Percentiles rank a stretch among this genome's conserved stretches.
These are phyloP conservation scores for Antitrichia curtipendula DNA, from an alignment of 225 moss, liverwort and hornwort species.

Conservation along the genomic window DNA sequence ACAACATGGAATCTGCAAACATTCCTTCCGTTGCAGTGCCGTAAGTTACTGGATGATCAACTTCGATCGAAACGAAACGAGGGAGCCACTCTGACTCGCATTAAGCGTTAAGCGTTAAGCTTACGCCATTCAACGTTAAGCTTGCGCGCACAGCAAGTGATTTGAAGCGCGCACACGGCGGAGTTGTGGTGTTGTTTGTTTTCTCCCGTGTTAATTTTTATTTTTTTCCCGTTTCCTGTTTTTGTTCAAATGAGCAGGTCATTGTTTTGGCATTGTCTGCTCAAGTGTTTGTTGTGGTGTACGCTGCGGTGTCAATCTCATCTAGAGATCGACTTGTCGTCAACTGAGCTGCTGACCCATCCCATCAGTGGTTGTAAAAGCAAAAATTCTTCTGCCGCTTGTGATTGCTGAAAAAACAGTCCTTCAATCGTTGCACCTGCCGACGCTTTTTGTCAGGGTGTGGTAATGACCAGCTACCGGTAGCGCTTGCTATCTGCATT, in stretches of 20 bases:
- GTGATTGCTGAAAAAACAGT: not conserved
- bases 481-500: not conserved
- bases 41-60: not conserved
- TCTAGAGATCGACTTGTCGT: not conserved
- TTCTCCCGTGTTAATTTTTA: too few relatives aligned
- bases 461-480: not conserved
- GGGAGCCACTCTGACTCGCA: not conserved
- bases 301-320: not conserved
- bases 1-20: not conserved
- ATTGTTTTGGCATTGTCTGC: not conserved
- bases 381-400: not conserved
- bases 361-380: not conserved
- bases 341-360: not conserved
- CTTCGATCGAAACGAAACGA: not conserved
- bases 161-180: not conserved
- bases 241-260: not conserved
- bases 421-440: not conserved
- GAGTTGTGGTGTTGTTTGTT: too few relatives aligned
- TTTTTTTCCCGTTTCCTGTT: fast-evolving
- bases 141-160: not conserved
- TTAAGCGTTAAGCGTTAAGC: not conserved
- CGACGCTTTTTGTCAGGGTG: not conserved
- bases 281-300: not conserved
- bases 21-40: not conserved
- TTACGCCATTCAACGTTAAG: not conserved